Evolutionary conservation across 805 yeast genomes (phyloP).

Genomic region (Wickerhamomyces tratensis): DNA sequence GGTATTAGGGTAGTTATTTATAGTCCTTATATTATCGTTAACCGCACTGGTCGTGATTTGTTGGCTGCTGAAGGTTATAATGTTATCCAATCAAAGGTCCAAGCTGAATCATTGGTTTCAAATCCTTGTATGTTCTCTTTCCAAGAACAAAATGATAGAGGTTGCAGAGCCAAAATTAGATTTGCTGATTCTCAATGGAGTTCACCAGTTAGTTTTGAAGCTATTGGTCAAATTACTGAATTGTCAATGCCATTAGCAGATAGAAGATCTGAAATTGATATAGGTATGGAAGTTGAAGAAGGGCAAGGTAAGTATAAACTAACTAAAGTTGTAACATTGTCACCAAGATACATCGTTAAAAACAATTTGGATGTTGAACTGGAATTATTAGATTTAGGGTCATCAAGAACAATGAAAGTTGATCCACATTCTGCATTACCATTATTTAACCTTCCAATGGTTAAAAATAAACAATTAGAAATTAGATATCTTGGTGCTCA

Average conservation of each 20-base stretch:
- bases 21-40: conserved; percentile 77
- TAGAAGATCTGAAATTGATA: conserved; percentile 50
- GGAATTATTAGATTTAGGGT: conserved; percentile 58
- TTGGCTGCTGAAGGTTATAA: conserved; percentile 46
- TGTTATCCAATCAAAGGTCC: conserved; percentile 35
- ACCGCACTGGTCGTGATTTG: conserved; percentile 65
- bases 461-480: conserved; percentile 48
- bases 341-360: conserved; percentile 74
- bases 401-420: conserved; percentile 38
- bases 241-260: conserved; percentile 38
- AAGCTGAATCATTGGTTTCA: conserved; percentile 23
- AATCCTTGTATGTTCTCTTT: conserved; percentile 83
- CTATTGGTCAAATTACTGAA: conserved; percentile 75
- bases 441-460: conserved; percentile 51
- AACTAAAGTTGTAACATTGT: conserved; percentile 66
- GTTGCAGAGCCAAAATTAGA: conserved; percentile 55
- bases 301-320: conserved; percentile 79
- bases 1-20: conserved; percentile 63
- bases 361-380: conserved; percentile 51
- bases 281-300: conserved; percentile 69
- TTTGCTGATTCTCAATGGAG: conserved; percentile 69
- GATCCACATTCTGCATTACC: conserved; percentile 42
- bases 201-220: conserved; percentile 71
- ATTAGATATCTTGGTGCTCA: conserved; percentile 47
- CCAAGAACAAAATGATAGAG: conserved; percentile 43